Conservation (phyloP, 2,329 filamentous ascomycete genomes). For the Alternaria gansuensis region DNA sequence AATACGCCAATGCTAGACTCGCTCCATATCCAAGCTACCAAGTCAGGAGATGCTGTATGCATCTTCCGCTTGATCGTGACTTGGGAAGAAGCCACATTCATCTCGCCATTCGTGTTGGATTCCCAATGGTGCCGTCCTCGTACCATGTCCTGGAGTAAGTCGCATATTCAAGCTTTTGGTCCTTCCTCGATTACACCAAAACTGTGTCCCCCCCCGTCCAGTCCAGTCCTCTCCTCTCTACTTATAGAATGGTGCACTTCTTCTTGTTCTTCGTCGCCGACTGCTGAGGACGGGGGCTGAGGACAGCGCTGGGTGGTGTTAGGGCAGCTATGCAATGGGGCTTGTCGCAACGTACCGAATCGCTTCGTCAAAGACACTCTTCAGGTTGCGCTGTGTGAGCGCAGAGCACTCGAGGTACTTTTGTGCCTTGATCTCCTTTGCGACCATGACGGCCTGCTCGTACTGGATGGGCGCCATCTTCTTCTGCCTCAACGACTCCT, state of each 20-base stretch:
- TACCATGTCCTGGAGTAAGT: constrained; percentile 15
- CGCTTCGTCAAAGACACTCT: constrained; percentile 98
- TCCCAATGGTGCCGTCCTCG: constrained; percentile 13
- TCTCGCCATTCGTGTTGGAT: constrained; percentile 9
- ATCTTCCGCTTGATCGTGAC: constrained; percentile 1
- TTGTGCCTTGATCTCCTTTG: constrained; percentile 93
- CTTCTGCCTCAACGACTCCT: constrained; percentile 84
- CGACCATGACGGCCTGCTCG: constrained; percentile 86
- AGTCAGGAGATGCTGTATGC: constrained; percentile 29
- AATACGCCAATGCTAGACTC: constrained; percentile 32
- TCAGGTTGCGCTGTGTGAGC: constrained; percentile 93
- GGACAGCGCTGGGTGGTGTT: constrained; percentile 49
- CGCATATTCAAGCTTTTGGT: constrained; percentile 35
- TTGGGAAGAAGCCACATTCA: constrained; percentile 10
- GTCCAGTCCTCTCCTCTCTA: constrained; percentile 4
- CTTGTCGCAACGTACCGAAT: constrained; percentile 76
- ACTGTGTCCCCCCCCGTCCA: neutral
- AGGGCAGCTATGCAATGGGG: constrained; percentile 15
- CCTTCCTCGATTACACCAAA: constrained; percentile 37
- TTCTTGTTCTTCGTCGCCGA: constrained; percentile 39
- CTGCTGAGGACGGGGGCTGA: constrained; percentile 51
- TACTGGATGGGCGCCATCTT: constrained; percentile 98
- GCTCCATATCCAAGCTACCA: constrained; percentile 27
- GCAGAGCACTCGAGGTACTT: constrained; percentile 99
- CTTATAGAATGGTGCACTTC: constrained; percentile 45